phyloP scores from a whole-genome alignment of 2,329 filamentous ascomycete species.

The Aspergillus pseudoterreus region DNA sequence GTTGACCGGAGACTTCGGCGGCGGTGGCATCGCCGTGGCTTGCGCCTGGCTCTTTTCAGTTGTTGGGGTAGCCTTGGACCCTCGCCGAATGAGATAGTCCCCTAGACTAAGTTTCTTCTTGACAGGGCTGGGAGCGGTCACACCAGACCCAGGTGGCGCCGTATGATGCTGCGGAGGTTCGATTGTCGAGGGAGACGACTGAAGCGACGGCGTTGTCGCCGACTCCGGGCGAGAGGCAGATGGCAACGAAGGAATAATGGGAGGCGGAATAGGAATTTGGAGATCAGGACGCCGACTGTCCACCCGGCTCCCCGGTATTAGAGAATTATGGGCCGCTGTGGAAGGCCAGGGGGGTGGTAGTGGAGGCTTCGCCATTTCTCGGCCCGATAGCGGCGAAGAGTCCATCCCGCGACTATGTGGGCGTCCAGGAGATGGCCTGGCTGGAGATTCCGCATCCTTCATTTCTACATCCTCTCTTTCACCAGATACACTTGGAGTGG shows the following conservation, averaged over 20 bases:
- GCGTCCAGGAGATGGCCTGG: conserved; percentile 14
- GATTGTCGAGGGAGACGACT: conserved; percentile 26
- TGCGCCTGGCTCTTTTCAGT: conserved; percentile 38
- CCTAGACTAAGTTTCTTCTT: conserved; percentile 51
- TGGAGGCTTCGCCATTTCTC: conserved; percentile 17
- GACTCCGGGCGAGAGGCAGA: conserved; percentile 26
- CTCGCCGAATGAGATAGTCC: conserved; percentile 46
- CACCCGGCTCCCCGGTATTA: conserved; percentile 20
- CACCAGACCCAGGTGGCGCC: conserved; percentile 23
- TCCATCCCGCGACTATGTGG: conserved; percentile 13
- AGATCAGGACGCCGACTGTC: conserved; percentile 20
- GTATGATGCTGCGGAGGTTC: conserved; percentile 21
- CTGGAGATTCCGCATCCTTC: conserved; percentile 38
- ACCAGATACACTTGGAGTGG: conserved; percentile 5
- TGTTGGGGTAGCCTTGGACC: conserved; percentile 37
- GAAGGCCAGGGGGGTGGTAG: conserved; percentile 34
- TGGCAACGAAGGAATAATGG: conserved; percentile 18
- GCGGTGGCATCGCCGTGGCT: conserved; percentile 17
- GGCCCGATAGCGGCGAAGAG: conserved; percentile 12
- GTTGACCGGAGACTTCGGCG: conserved; percentile 21
- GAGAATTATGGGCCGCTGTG: conserved; percentile 35
- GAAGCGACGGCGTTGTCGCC: conserved; percentile 26
- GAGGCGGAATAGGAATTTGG: conserved; percentile 27
- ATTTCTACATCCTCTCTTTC: conserved; percentile 43
- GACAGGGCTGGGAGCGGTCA: conserved; percentile 44